Evolutionary conservation across 2,329 filamentous ascomycete genomes (phyloP).

Genomic region (Colletotrichum spaethianum): DNA sequence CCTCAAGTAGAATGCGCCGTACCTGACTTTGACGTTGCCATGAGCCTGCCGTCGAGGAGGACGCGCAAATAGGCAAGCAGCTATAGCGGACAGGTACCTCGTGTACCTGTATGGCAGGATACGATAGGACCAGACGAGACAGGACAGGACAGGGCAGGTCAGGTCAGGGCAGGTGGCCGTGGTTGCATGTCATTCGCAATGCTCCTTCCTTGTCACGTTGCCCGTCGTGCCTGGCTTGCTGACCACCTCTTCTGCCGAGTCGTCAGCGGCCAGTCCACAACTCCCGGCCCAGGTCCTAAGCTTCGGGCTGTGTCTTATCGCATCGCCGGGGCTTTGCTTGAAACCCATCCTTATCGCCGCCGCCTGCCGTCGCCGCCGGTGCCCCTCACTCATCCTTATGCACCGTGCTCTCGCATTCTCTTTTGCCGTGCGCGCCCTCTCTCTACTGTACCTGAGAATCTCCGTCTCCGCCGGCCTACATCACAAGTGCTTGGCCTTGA

Average conservation of each 20-base stretch:
- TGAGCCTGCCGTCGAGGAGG: neutral
- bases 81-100: neutral
- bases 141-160: neutral
- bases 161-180: neutral
- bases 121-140: neutral
- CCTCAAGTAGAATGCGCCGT: neutral
- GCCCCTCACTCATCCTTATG: neutral
- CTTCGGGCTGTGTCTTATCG: conserved; percentile 11
- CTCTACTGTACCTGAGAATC: neutral
- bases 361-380: neutral
- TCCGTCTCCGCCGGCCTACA: neutral
- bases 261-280: neutral
- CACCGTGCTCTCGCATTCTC: neutral
- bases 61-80: neutral
- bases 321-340: conserved; percentile 5
- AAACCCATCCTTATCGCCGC: conserved; percentile 3
- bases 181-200: conserved; percentile 13
- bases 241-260: neutral
- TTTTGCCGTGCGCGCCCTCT: neutral
- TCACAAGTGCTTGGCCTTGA: neutral
- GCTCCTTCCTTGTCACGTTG: conserved; percentile 8
- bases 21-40: neutral
- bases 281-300: neutral
- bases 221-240: conserved; percentile 9
- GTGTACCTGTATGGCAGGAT: neutral